phyloP scores from a whole-genome alignment of 306 rosid genomes.

The Inga laurina region DNA sequence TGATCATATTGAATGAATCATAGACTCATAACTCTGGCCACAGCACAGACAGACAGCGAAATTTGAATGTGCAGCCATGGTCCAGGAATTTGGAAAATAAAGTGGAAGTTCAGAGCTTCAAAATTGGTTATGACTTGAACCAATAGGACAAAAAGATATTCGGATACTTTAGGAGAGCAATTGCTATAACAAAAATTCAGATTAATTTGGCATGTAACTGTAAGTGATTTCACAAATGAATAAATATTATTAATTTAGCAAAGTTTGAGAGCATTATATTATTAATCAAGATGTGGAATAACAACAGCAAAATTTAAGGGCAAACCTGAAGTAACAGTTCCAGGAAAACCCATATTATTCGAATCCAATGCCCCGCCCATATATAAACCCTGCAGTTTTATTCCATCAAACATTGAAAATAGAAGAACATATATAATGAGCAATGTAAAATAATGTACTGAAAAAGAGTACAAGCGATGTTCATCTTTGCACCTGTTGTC shows the following conservation, averaged over 20 bases:
- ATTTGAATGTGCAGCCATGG: not conserved
- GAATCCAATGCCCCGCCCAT: constrained; percentile 66
- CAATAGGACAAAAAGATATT: not conserved
- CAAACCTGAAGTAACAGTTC: constrained; percentile 78
- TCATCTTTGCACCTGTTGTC: constrained; percentile 77
- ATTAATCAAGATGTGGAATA: constrained; percentile 16
- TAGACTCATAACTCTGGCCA: constrained; percentile 11
- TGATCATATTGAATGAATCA: constrained; percentile 5
- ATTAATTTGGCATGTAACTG: not conserved
- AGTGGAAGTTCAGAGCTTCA: not conserved
- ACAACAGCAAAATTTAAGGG: not conserved
- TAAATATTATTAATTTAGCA: not conserved
- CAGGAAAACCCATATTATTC: constrained; percentile 61
- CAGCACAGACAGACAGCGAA: not conserved
- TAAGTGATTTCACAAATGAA: not conserved
- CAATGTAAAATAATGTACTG: constrained; percentile 7
- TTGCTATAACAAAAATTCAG: constrained; percentile 7
- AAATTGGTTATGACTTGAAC: not conserved
- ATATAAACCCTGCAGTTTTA: constrained; percentile 70
- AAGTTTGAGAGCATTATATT: not conserved
- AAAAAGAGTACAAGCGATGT: constrained; percentile 27
- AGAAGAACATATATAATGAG: not conserved
- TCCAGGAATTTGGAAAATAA: constrained; percentile 10
- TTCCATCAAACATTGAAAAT: constrained; percentile 25
- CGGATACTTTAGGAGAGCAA: not conserved